Evolutionary conservation across 225 moss, liverwort and hornwort species (phyloP).

Genomic region (Antitrichia curtipendula): DNA sequence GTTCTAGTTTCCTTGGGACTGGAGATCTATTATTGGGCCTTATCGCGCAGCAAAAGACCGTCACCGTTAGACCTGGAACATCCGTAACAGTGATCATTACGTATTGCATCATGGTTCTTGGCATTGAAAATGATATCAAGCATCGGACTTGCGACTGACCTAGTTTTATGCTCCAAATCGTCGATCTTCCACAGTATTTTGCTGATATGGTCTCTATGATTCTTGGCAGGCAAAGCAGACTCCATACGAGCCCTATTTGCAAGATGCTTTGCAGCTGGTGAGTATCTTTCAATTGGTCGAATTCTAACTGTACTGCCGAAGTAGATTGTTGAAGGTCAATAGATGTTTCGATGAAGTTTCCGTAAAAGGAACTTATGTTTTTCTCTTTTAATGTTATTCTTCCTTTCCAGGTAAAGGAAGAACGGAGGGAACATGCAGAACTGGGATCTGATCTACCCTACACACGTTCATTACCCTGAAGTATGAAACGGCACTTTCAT

Average conservation of each 20-base stretch:
- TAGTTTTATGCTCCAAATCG: background rate
- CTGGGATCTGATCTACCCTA: conserved; percentile 72
- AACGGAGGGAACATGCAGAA: conserved; percentile 59
- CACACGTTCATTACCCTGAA: conserved; percentile 55
- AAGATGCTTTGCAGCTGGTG: conserved; percentile 57
- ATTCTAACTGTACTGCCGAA: background rate
- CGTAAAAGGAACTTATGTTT: background rate
- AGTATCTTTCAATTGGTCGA: background rate
- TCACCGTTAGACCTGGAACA: background rate
- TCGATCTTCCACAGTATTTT: background rate
- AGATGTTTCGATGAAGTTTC: background rate
- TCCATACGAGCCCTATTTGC: conserved; percentile 52
- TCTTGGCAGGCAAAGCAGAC: conserved; percentile 49
- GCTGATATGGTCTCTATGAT: background rate
- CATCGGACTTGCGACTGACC: background rate
- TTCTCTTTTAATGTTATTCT: background rate
- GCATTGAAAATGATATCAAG: background rate
- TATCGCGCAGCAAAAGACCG: no score
- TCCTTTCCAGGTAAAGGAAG: conserved; percentile 53
- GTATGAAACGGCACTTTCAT: background rate
- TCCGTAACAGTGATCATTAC: no score
- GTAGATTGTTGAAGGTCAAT: background rate
- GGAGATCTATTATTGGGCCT: background rate
- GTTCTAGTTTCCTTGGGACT: background rate
- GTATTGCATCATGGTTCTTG: background rate